These are phyloP conservation scores for Withania somnifera DNA, from an alignment of 305 asterid species.

Conservation along the genomic window DNA sequence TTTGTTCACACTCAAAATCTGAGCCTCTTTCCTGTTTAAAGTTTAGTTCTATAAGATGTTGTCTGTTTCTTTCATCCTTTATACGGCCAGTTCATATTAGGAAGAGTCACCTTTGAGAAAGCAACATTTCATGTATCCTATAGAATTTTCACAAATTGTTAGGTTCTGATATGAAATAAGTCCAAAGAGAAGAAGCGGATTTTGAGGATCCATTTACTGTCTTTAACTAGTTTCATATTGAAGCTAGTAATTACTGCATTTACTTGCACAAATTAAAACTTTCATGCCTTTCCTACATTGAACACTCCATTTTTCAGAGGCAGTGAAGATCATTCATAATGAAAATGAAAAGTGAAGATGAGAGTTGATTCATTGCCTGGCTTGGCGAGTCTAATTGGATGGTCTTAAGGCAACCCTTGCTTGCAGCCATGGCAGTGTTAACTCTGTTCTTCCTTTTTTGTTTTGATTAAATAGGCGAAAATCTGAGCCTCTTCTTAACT, in stretches of 20 bases:
- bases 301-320: not conserved
- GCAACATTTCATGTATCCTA: not conserved
- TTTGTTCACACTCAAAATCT: not conserved
- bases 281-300: not conserved
- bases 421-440: not conserved
- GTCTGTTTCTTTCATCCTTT: not conserved
- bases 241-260: not conserved
- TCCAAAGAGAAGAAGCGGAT: not conserved
- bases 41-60: not conserved
- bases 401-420: not conserved
- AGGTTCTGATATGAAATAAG: not conserved
- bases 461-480: not conserved
- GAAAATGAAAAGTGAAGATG: not conserved
- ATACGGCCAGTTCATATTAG: not conserved
- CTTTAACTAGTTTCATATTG: not conserved
- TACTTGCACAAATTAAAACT: not conserved
- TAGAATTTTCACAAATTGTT: not conserved
- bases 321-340: not conserved
- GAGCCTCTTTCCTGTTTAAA: not conserved
- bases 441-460: not conserved
- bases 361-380: not conserved
- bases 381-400: not conserved
- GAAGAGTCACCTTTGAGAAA: not conserved
- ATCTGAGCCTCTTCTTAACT: not conserved
- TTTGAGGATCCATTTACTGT: not conserved